A percentile compares a stretch with the other conserved stretches of the same genome.
Evolutionary conservation across 2,329 filamentous ascomycete species (phyloP).

Genomic region (Xylogone sp.): DNA sequence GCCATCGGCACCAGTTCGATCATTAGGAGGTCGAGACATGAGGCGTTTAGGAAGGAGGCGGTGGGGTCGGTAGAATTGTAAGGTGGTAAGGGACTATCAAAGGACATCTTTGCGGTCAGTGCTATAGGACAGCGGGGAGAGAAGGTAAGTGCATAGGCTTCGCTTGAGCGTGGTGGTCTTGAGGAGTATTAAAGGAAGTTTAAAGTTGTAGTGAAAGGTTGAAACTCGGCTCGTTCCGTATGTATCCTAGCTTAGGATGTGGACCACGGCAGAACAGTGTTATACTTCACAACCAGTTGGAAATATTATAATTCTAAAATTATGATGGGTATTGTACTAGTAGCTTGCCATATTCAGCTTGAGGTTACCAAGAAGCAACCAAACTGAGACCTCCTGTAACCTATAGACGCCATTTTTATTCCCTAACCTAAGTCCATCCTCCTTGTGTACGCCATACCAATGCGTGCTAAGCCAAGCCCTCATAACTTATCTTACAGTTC

Average conservation of each 20-base stretch:
- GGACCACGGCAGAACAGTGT: background rate
- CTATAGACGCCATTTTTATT: background rate
- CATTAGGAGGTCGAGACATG: constrained; percentile 88
- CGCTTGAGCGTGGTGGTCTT: background rate
- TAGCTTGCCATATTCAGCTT: background rate
- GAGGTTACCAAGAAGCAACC: background rate
- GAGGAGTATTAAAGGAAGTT: background rate
- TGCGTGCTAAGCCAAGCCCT: background rate
- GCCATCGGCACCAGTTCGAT: constrained; percentile 97
- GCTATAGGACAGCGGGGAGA: background rate
- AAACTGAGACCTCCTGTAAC: background rate
- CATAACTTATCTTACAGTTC: background rate
- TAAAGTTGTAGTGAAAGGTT: background rate
- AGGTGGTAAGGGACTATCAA: constrained; percentile 65
- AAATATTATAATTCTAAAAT: background rate
- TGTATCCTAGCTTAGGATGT: background rate
- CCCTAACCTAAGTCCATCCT: background rate
- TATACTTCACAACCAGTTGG: no score
- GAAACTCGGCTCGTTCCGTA: background rate
- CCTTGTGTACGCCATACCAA: background rate
- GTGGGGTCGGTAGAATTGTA: constrained; percentile 71
- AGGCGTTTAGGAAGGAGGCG: constrained; percentile 74
- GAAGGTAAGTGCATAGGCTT: background rate
- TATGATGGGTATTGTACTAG: background rate
- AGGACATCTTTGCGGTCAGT: constrained; percentile 57